Evolutionary conservation across 331 rosid species (phyloP).

Genomic region (Malus hybrid): DNA sequence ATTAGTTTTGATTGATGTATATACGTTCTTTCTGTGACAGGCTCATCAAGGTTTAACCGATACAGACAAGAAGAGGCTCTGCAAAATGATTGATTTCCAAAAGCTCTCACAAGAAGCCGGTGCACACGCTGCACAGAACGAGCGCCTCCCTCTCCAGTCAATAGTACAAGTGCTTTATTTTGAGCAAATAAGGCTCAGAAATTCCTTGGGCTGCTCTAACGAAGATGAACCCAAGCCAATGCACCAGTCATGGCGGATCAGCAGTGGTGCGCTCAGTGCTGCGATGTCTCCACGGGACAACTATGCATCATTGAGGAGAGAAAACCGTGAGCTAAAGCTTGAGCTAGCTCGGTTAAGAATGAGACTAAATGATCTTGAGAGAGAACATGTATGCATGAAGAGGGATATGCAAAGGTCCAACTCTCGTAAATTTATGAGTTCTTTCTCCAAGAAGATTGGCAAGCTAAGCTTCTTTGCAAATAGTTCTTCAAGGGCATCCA

Average conservation of each 20-base stretch:
- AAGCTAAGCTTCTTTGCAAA: constrained; percentile 70
- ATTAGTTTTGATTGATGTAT: background rate
- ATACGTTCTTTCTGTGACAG: constrained; percentile 26
- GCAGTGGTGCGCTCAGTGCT: constrained; percentile 95
- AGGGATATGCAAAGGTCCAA: constrained; percentile 85
- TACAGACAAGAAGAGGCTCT: constrained; percentile 67
- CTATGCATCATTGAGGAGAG: constrained; percentile 88
- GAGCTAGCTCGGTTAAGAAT: constrained; percentile 81
- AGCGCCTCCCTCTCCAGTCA: constrained; percentile 93
- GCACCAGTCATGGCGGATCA: constrained; percentile 91
- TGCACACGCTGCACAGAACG: constrained; percentile 98
- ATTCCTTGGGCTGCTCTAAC: constrained; percentile 47
- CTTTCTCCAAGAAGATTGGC: constrained; percentile 79
- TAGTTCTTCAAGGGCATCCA: constrained; percentile 81
- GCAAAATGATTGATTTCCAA: constrained; percentile 87
- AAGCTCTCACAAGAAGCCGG: constrained; percentile 97
- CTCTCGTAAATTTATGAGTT: constrained; percentile 72
- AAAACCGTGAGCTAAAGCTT: constrained; percentile 92
- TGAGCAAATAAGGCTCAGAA: constrained; percentile 88
- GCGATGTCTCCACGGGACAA: constrained; percentile 99
- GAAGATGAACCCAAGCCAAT: constrained; percentile 80
- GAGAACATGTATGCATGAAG: constrained; percentile 96
- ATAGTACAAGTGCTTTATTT: constrained; percentile 92
- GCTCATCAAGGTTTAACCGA: constrained; percentile 89
- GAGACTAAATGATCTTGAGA: constrained; percentile 92